A percentile compares a stretch with the other conserved stretches of the same genome.
Evolutionary conservation across 371 early-diverging fungal species (phyloP).

Genomic region (Mucor irregularis): DNA sequence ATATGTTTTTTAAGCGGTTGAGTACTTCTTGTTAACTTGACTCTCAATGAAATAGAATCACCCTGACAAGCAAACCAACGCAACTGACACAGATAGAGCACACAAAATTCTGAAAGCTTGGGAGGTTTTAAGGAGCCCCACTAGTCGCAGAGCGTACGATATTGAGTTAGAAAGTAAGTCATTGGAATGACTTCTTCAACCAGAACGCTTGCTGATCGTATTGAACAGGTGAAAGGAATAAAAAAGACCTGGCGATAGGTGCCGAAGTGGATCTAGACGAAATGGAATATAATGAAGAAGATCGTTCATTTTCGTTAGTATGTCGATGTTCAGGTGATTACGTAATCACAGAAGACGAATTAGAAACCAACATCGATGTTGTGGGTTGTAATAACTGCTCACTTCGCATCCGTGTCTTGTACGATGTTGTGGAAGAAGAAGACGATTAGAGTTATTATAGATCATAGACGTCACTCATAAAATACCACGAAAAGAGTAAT

Average conservation of each 20-base stretch:
- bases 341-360: conserved; percentile 50
- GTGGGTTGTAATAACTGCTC: conserved; percentile 57
- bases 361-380: conserved; percentile 50
- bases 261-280: conserved; percentile 52
- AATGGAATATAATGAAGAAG: conserved; percentile 39
- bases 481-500: no score
- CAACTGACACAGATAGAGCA: conserved; percentile 11
- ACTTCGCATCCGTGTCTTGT: conserved; percentile 54
- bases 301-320: conserved; percentile 23
- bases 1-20: background rate
- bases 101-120: conserved; percentile 50
- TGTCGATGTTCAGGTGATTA: conserved; percentile 63
- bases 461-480: no score
- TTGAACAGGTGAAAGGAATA: conserved; percentile 23
- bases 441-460: no score
- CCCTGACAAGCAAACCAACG: conserved; percentile 43
- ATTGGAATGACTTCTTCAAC: background rate
- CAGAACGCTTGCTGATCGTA: background rate
- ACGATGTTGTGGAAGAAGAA: conserved; percentile 47
- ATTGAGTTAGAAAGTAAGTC: conserved; percentile 37
- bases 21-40: background rate
- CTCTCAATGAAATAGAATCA: conserved; percentile 35
- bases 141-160: conserved; percentile 43
- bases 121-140: conserved; percentile 38
- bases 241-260: conserved; percentile 28